phyloP scores from a whole-genome alignment of 192 early-diverging fungal genomes.

The Podila epicladia region DNA sequence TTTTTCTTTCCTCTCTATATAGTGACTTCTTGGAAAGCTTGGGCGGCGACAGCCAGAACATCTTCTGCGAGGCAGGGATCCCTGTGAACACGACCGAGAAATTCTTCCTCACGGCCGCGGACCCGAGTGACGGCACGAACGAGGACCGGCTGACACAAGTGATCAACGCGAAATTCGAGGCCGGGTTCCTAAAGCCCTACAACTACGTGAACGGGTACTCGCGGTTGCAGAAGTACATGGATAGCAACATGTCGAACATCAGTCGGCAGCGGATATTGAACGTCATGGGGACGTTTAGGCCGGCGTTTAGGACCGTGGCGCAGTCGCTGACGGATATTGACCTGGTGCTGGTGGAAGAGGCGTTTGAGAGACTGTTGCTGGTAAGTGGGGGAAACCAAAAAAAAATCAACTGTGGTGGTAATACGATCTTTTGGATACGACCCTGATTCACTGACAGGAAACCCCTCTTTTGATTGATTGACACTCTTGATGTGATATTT shows the following conservation, averaged over 20 bases:
- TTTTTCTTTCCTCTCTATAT: constrained; percentile 1
- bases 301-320: constrained; percentile 86
- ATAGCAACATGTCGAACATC: constrained; percentile 77
- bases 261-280: constrained; percentile 83
- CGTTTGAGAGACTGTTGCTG: constrained; percentile 92
- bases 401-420: not conserved
- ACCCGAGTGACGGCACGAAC: constrained; percentile 86
- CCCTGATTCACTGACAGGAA: not conserved
- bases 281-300: constrained; percentile 90
- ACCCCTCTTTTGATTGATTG: not conserved
- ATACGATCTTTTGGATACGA: not conserved
- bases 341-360: constrained; percentile 94
- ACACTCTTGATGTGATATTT: not conserved
- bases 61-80: constrained; percentile 33
- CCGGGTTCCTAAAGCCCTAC: constrained; percentile 94
- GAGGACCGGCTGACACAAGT: constrained; percentile 92
- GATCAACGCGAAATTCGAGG: constrained; percentile 96
- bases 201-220: constrained; percentile 95
- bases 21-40: constrained; percentile 69
- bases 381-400: constrained; percentile 32
- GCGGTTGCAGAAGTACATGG: constrained; percentile 91
- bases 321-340: constrained; percentile 94
- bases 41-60: constrained; percentile 33
- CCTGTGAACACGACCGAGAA: constrained; percentile 75
- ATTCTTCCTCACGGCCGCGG: constrained; percentile 92